Evolutionary conservation across 192 early-diverging fungal genomes (phyloP).

Genomic region (Pilobolus umbonatus): DNA sequence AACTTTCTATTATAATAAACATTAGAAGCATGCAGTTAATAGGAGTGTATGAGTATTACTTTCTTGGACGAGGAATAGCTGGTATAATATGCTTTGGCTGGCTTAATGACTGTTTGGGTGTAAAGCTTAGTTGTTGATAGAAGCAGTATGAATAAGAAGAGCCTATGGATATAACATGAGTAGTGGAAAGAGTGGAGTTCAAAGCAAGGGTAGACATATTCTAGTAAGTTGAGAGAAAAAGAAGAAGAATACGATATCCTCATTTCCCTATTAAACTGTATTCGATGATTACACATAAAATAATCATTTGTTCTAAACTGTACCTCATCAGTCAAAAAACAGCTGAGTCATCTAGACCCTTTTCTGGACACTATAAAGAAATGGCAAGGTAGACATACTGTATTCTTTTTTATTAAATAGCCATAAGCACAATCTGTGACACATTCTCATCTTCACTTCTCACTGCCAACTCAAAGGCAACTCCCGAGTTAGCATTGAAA

Average conservation of each 20-base stretch:
- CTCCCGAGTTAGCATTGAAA: constrained; percentile 71
- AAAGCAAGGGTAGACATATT: background rate
- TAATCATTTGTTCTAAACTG: too few species aligned
- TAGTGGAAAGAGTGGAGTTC: background rate
- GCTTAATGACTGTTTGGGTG: background rate
- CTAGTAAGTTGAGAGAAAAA: background rate
- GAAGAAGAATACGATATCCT: background rate
- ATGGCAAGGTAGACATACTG: too few species aligned
- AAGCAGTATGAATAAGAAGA: constrained; percentile 9
- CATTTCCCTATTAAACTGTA: too few species aligned
- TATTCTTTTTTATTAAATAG: constrained; percentile 54
- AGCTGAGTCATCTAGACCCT: too few species aligned
- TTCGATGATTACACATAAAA: too few species aligned
- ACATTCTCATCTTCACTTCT: constrained; percentile 65
- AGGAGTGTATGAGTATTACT: background rate
- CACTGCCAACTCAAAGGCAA: constrained; percentile 88
- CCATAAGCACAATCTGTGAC: constrained; percentile 70
- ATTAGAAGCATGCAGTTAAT: background rate
- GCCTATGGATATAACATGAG: too few species aligned
- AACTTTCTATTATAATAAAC: constrained; percentile 3
- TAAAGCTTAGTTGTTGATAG: constrained; percentile 13
- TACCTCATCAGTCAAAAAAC: too few species aligned
- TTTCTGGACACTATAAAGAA: too few species aligned
- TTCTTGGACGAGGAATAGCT: constrained; percentile 4
- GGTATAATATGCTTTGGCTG: constrained; percentile 7